Percentiles rank a stretch among this genome's conserved stretches.
Conservation (phyloP, 2,329 filamentous ascomycete genomes). For the Ilyonectria destructans region DNA sequence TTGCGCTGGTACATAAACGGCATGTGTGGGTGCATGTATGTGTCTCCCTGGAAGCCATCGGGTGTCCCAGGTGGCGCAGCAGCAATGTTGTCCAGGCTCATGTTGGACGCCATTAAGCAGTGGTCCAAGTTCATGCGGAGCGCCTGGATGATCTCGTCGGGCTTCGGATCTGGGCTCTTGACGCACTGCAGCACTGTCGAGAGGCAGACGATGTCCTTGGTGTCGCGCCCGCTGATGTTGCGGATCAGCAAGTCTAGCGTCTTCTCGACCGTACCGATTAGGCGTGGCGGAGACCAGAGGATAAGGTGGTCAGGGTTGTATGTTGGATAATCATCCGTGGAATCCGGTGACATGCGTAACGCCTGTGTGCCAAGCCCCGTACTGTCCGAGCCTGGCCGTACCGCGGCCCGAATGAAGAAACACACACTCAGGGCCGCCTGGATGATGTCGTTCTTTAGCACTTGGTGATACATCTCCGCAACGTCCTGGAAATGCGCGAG, state of each 20-base stretch:
- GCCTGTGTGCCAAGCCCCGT: slow-evolving; percentile 51
- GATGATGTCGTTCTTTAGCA: slow-evolving; percentile 69
- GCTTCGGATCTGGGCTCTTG: slow-evolving; percentile 58
- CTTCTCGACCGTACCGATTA: slow-evolving; percentile 64
- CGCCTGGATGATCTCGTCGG: slow-evolving; percentile 60
- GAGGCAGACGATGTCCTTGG: slow-evolving; percentile 67
- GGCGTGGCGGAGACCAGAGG: slow-evolving; percentile 60
- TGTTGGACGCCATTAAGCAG: slow-evolving; percentile 62
- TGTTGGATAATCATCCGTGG: slow-evolving; percentile 54
- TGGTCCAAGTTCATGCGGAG: slow-evolving; percentile 62
- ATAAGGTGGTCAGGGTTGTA: slow-evolving; percentile 56
- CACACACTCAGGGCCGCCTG: slow-evolving; percentile 71
- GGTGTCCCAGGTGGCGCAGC: slow-evolving; percentile 24
- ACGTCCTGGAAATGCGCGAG: slow-evolving; percentile 64
- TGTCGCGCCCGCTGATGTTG: slow-evolving; percentile 65
- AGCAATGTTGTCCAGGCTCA: slow-evolving; percentile 58
- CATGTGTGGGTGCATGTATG: slow-evolving; percentile 49
- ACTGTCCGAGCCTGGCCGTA: slow-evolving; percentile 51
- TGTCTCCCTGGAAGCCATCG: slow-evolving; percentile 46
- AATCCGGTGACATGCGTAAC: slow-evolving; percentile 55
- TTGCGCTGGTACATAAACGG: slow-evolving; percentile 53
- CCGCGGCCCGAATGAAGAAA: slow-evolving; percentile 65
- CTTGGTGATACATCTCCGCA: slow-evolving; percentile 68
- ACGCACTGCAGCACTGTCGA: slow-evolving; percentile 65
- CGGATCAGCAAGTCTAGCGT: slow-evolving; percentile 63